Base-by-base conservation (phyloP, 2,329 filamentous ascomycete species). In the Epichloe brachyelytri region DNA sequence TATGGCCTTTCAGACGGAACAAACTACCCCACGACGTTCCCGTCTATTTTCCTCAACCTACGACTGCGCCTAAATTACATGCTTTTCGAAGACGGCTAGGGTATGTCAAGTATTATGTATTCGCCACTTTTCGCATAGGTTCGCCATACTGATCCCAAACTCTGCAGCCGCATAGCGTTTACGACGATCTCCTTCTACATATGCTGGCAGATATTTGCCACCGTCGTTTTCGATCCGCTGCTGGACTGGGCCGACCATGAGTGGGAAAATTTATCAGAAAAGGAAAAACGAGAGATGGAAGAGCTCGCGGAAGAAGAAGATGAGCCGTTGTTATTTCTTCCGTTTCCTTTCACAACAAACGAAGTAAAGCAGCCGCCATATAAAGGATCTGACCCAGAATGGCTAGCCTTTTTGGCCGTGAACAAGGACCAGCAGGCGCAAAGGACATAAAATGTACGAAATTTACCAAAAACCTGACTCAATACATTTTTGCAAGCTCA, bases 381-480 rank as follows among this genome's bases (percentile, higher is more conserved):
- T 60, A 70, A 69, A 53, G 73, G 73, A 48, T 69, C 67, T 26
- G 80, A 83, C 56, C 80, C 81, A 3, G 83, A 86, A 62, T 85
- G 79, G 79, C 68, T 72, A 54, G 69, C 72, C 46, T 86, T 82
- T 55, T 60, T 80, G 15, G 74, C 74, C 51, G 67, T 85, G n/a
- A 78, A 73, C 54, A 73, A 73, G 55, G 74, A 85, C 54, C 63
- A 60, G 14, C 63, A 73, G 43, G 66, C 74, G 10, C 66, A 77
- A 22, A 71, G 17, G 61, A 67, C 20, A 72, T 83, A 30, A 71
- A 70, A 59, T 58, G 77, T 75, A 57, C 38, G 72, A 63, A 37
- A 14, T n/a, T 6, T 14, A 3, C 6, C 15, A 20, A 17, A 19
- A 30, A 2, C 4, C 17, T 26, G 4, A 19, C 30, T 15, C 14